These are phyloP conservation scores for Triangularia setosa DNA, from an alignment of 2,329 filamentous ascomycete species.

Conservation along the genomic window DNA sequence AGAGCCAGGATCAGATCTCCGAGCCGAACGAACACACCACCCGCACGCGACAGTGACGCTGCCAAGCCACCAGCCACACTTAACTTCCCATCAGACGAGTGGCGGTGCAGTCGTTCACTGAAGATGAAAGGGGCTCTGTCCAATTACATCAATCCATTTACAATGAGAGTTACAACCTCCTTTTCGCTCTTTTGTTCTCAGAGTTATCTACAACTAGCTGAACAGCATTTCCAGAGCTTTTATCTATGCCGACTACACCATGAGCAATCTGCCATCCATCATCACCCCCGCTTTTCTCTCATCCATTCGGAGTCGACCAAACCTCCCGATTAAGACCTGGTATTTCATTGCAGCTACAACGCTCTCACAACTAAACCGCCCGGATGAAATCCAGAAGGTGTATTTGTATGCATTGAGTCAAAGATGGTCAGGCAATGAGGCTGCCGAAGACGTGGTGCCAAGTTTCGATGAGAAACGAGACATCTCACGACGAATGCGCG, in stretches of 20 bases:
- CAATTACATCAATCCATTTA: background rate
- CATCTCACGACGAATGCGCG: conserved; percentile 45
- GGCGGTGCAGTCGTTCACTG: background rate
- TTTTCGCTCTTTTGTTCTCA: background rate
- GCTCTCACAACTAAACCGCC: conserved; percentile 45
- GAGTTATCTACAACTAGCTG: background rate
- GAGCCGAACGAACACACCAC: background rate
- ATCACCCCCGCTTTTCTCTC: conserved; percentile 41
- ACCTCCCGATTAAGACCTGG: conserved; percentile 44
- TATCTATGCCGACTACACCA: background rate
- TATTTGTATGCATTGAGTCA: conserved; percentile 40
- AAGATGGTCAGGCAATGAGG: conserved; percentile 17
- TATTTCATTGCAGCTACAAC: conserved; percentile 46
- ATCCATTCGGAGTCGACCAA: conserved; percentile 37
- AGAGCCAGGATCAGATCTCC: background rate
- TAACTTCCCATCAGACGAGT: background rate
- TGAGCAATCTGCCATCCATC: conserved; percentile 28
- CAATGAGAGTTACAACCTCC: background rate
- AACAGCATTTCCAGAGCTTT: no score
- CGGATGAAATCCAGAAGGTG: conserved; percentile 44
- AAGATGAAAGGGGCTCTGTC: background rate
- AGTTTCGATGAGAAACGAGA: conserved; percentile 36
- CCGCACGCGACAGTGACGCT: conserved; percentile 6
- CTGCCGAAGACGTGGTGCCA: conserved; percentile 22
- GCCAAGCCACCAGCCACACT: conserved; percentile 14